Evolutionary conservation across 768 basidiomycete genomes (phyloP), one percentile per base, ranked within the genome.

Genomic region (Hypholoma sublateritium): DNA sequence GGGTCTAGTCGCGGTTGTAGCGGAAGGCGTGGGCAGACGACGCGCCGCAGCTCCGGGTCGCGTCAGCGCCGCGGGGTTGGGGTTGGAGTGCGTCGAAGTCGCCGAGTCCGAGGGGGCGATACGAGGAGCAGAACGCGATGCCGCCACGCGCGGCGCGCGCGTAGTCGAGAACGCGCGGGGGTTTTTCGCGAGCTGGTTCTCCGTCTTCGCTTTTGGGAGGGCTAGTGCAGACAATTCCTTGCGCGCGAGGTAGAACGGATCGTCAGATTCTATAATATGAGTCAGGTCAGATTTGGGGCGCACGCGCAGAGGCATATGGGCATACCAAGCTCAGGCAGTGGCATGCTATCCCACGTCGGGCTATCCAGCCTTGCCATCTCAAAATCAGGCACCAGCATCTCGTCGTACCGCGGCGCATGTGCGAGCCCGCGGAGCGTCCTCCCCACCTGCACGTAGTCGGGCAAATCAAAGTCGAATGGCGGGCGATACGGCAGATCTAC

Each of bases 391-490:
- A 64, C 59, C 7, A 56, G 34, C 5, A 43, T 9, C 46, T 77
- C 75, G 22, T 78, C 72, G 21, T 67, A 62, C 0, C 61, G 69
- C 32, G 63, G 65, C 3, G 71, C 70, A 48, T 73, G 71, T 8
- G 75, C 73, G 1, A 74, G 59, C 2, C 65, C 59, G n/a, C 71
- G 65, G 14, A 80, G 63, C 13, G 62, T 61, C 52, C 69, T 69
- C 5, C 80, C 80, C 0, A 81, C 68, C 34, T 70, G 64, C 44
- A 67, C 73, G 59, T 79, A 81, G 57, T 80, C 63, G 0, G 80
- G 80, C 17, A 81, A 58, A 1, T 73, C 71, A 55, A 80, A 78
- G 41, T 79, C 77, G 52, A 80, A 70, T 1, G 75, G 77, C 1
- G 79, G 78, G 22, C 72, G 66, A 46, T 77, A 80, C 1, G 74